These are phyloP conservation scores for Penicillium fuscoglaucum DNA, from an alignment of 2,329 filamentous ascomycete genomes.

Conservation along the genomic window DNA sequence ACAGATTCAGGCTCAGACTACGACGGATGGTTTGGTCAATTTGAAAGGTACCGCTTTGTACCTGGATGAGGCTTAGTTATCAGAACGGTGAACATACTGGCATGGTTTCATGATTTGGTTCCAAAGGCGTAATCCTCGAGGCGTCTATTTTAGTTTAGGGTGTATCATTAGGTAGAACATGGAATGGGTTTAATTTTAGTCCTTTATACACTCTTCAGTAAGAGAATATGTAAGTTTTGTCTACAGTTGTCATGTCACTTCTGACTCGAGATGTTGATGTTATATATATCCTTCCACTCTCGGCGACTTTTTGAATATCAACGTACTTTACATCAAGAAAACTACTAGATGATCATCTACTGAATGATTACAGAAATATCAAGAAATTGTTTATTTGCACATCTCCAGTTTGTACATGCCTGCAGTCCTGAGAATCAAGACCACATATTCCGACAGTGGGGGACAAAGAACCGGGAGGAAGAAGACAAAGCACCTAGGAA, in stretches of 20 bases:
- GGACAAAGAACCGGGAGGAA: constrained; percentile 10
- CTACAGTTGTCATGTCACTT: neutral
- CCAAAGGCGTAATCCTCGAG: neutral
- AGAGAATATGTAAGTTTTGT: neutral
- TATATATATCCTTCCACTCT: neutral
- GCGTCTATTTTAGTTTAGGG: neutral
- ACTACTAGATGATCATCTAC: neutral
- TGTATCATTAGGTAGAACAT: constrained; percentile 11
- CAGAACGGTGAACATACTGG: neutral
- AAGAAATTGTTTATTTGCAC: constrained; percentile 20
- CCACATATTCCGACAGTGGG: constrained; percentile 7
- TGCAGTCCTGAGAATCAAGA: neutral
- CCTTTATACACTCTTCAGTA: neutral
- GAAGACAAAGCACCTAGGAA: constrained; percentile 10
- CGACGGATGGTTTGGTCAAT: constrained; percentile 26
- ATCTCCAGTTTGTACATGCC: constrained; percentile 24
- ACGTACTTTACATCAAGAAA: neutral
- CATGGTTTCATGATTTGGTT: constrained; percentile 3
- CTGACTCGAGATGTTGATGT: neutral
- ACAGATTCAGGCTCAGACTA: constrained; percentile 31
- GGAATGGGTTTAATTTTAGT: neutral
- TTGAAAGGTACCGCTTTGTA: constrained; percentile 37
- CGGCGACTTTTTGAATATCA: neutral
- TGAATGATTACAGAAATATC: neutral
- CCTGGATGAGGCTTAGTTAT: constrained; percentile 29